Base-by-base conservation (phyloP, 2,329 filamentous ascomycete species). In the Penicillium rolfsii region DNA sequence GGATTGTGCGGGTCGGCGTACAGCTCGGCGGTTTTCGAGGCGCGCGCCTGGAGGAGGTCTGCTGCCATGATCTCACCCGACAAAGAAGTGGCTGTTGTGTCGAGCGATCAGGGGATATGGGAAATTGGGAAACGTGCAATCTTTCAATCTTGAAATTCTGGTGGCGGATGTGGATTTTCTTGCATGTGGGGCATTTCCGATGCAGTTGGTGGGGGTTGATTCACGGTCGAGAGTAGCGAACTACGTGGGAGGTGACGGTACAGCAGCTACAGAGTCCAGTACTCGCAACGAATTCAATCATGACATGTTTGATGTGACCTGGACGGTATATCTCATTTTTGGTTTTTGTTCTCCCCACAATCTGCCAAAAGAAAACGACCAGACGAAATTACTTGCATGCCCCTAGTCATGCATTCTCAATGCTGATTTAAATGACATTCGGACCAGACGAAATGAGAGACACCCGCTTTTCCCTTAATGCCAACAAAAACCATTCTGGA, bases 1-100 rank as follows among this genome's bases (percentile, higher is more conserved):
- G 77, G 76, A 58, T 80, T 79, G 66, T 81, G 78, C 1, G 77
- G 76, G 50, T 77, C 74, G 33, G 70, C 60, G 55, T 75, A 74
- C 16, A 81, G 73, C 26, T 68, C 62, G 35, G 69, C 76, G 0
- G 88, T 91, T 62, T 88, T 76, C 63, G 82, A 77, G 48, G 83
- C 78, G 55, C 88, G 87, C 58, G 82, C 80, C 41, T 69, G 61
- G 9, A 75, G 62, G 33, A 67, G 6, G 45, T 65, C 45, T 8
- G 61, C 52, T 14, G 61, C 24, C 68, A 72, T 74, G 77, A 54
- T 43, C 5, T n/a, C 19, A 24, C n/a, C 9, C 3, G 19, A n/a
- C 28, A 9, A 26, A 22, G 9, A 16, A n/a, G 5, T 19, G 19
- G 19, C 19, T 3, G 22, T 38, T 7, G 2, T 33, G 38, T 7